A percentile compares a stretch with the other conserved stretches of the same genome.
Conservation (phyloP, 768 basidiomycete species). For the Antrodiella citrinella region DNA sequence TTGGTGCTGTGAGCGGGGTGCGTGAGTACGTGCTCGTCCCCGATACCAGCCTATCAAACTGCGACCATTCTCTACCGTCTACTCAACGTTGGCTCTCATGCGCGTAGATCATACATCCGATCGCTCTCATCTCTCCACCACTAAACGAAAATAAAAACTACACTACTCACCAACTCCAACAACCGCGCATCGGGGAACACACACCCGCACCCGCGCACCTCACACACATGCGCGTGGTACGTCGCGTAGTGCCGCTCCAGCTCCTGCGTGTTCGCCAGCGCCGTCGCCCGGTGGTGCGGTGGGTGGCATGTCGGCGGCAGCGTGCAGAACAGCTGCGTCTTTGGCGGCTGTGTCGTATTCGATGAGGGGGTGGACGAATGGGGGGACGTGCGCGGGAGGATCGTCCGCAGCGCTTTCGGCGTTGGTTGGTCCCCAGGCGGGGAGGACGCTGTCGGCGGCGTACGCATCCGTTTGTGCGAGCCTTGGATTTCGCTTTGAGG, state of each 20-base stretch:
- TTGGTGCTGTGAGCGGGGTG: constrained; percentile 45
- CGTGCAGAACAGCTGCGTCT: constrained; percentile 54
- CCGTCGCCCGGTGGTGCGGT: constrained; percentile 45
- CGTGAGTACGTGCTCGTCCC: not conserved
- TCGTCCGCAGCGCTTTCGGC: constrained; percentile 15
- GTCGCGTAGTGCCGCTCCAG: constrained; percentile 79
- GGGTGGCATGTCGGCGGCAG: constrained; percentile 79
- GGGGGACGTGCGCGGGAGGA: constrained; percentile 6
- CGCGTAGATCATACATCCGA: not conserved
- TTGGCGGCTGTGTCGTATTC: too few species aligned
- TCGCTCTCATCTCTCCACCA: not conserved
- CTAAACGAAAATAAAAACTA: too few species aligned
- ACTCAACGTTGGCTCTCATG: too few species aligned
- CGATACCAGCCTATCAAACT: too few species aligned
- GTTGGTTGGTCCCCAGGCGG: constrained; percentile 12
- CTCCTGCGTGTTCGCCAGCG: constrained; percentile 56
- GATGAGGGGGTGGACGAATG: constrained; percentile 13
- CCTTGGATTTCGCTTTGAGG: too few species aligned
- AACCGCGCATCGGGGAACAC: constrained; percentile 82
- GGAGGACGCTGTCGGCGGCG: constrained; percentile 1
- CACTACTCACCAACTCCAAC: constrained; percentile 62
- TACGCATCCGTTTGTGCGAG: not conserved
- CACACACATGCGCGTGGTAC: constrained; percentile 80
- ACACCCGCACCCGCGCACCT: constrained; percentile 56
- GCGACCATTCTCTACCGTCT: too few species aligned